Percentiles rank a stretch among this genome's conserved stretches.
phyloP scores from a whole-genome alignment of 148 eudicot species.

The Suaeda aralocaspica region DNA sequence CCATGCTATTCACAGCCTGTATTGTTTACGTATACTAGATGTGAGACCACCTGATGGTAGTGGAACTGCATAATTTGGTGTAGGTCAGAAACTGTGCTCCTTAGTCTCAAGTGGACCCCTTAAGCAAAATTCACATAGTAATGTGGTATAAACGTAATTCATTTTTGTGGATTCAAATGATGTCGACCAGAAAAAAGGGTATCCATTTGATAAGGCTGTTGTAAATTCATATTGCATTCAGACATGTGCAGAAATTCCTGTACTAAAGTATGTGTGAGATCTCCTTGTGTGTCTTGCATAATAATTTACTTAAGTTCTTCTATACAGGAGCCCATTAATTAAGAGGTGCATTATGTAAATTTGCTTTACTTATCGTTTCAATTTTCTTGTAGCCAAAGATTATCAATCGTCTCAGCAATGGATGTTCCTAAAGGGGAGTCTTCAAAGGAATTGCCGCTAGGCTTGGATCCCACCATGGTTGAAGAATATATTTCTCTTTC shows the following conservation, averaged over 20 bases:
- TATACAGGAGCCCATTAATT: neutral
- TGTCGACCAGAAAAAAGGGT: too few species aligned
- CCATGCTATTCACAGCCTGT: too few species aligned
- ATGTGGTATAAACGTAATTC: neutral
- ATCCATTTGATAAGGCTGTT: neutral
- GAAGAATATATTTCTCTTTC: conserved; percentile 70
- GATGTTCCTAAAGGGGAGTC: conserved; percentile 35
- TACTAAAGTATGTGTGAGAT: neutral
- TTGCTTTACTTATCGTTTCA: neutral
- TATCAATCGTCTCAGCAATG: conserved; percentile 41
- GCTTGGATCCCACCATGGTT: conserved; percentile 40
- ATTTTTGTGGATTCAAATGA: neutral
- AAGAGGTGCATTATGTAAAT: neutral
- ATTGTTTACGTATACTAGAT: too few species aligned
- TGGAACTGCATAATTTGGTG: too few species aligned
- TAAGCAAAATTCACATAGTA: neutral
- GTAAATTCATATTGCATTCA: neutral
- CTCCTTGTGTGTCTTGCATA: conserved; percentile 1
- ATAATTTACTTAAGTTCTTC: neutral
- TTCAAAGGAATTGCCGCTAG: conserved; percentile 36
- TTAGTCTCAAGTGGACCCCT: neutral
- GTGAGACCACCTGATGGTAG: too few species aligned
- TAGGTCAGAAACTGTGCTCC: too few species aligned
- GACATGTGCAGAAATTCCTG: neutral
- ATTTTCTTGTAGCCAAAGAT: conserved; percentile 11